Base-by-base conservation (phyloP, 345 rosid species). In the Excoecaria agallocha region DNA sequence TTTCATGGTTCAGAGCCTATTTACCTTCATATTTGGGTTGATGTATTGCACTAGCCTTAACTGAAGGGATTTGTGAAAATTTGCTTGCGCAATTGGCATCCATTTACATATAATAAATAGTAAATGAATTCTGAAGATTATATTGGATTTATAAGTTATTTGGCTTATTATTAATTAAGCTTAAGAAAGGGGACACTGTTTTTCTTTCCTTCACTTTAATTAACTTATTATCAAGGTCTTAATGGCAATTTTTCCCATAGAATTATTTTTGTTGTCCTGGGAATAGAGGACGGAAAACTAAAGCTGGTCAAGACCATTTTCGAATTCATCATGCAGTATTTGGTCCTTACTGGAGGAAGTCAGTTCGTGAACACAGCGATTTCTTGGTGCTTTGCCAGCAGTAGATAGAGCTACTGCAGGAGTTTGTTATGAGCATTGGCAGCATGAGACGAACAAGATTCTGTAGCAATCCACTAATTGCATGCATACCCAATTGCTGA, bases 271-370 rank as follows among this genome's bases (percentile, higher is more conserved):
- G 24, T 12, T 16, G 12, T 49, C 12, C 41, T 71, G 51, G 54
- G 24, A 8, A 38, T 45, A 24, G 55, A 58, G 24, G 37, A 35
- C 24, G 24, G 19, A 49, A 35, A 39, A 46, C 8, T 13, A 2
- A 8, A 43, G 64, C 65, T 39, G 15, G 6, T 13, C 2, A 51
- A 59, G 13, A 43, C 43, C 43, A 43, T 0, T 71, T 30, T 43
- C 56, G 13, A 58, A 11, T n/a, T n/a, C 4, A 62, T 19, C 19
- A 71, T 16, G 25, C 25, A 43, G 52, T n/a, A 56, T 37, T 43
- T 45, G 69, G 52, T 65, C 11, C 35, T 69, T 16, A 19, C 6
- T 70, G n/a, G 50, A 70, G 52, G 52, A 48, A 58, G 65, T 58
- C 9, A 2, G 38, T 45, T 13, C 38, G 8, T 54, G 5, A 24